Percentiles rank a stretch among this genome's conserved stretches.
Conservation (phyloP, 768 basidiomycete species). For the Xerocomellus intermedius region DNA sequence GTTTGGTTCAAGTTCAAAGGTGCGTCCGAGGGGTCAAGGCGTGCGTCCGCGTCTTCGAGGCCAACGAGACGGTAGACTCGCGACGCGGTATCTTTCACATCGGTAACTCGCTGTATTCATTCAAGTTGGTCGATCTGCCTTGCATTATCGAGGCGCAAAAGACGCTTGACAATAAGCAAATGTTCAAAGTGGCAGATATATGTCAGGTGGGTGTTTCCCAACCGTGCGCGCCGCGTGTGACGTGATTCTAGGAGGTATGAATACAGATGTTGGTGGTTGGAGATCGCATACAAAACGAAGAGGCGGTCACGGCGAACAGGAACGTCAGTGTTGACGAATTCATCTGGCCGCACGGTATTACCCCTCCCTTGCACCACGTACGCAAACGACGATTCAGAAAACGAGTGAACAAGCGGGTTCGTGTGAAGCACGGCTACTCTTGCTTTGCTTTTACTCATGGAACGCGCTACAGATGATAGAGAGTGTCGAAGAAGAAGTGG, state of each 20-base stretch:
- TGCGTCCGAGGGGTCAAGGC: conserved; percentile 26
- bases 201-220: conserved; percentile 66
- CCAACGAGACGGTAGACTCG: conserved; percentile 58
- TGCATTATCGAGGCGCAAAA: conserved; percentile 94
- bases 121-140: conserved; percentile 95
- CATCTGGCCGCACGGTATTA: conserved; percentile 96
- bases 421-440: conserved; percentile 18
- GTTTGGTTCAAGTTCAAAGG: conserved; percentile 99
- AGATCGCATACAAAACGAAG: conserved; percentile 69
- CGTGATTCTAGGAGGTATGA: not conserved
- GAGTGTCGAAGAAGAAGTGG: conserved; percentile 91
- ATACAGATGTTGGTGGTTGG: conserved; percentile 89
- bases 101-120: conserved; percentile 73
- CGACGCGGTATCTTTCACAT: conserved; percentile 88
- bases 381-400: conserved; percentile 92
- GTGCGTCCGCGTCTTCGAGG: conserved; percentile 1
- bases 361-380: conserved; percentile 87
- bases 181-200: conserved; percentile 99
- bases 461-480: conserved; percentile 71
- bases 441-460: conserved; percentile 5
- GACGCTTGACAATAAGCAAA: conserved; percentile 92
- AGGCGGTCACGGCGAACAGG: conserved; percentile 56
- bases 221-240: conserved; percentile 11
- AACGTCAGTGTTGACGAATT: conserved; percentile 92
- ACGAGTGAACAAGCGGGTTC: conserved; percentile 76